phyloP scores from a whole-genome alignment of 257 asterid species.

The Eustoma russellianum region DNA sequence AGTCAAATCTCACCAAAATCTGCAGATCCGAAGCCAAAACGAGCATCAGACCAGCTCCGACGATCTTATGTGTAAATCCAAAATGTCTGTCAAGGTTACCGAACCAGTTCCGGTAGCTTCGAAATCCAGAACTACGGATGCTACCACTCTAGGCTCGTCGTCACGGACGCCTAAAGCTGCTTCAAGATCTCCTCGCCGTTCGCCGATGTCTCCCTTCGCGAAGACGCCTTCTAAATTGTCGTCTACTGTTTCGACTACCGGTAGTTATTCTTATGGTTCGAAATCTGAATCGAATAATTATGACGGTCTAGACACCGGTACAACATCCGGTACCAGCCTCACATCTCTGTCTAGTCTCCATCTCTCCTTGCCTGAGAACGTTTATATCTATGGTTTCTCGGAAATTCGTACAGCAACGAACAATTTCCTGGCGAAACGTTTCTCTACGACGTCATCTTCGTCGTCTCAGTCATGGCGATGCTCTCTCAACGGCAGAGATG shows the following conservation, averaged over 20 bases:
- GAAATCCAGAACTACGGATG: neutral
- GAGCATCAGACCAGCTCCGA: no score
- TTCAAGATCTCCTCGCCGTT: neutral
- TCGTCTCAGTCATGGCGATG: constrained; percentile 94
- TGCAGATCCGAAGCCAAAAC: no score
- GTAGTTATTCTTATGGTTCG: constrained; percentile 7
- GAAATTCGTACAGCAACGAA: constrained; percentile 86
- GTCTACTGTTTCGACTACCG: constrained; percentile 12
- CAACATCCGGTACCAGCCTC: constrained; percentile 45
- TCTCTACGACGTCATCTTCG: constrained; percentile 56
- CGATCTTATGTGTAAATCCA: constrained; percentile 26
- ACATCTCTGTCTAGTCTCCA: constrained; percentile 53
- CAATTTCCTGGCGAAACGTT: constrained; percentile 70
- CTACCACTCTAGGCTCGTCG: no score
- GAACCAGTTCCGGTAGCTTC: constrained; percentile 10
- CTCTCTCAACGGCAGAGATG: constrained; percentile 48
- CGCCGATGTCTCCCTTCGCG: neutral
- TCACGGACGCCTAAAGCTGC: no score
- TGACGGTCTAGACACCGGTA: constrained; percentile 39
- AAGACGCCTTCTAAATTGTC: neutral
- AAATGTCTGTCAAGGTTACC: constrained; percentile 29
- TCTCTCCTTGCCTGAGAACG: constrained; percentile 45
- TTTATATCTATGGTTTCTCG: constrained; percentile 63
- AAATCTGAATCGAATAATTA: constrained; percentile 11
- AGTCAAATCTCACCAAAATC: no score